These are phyloP conservation scores for Carex parvula DNA, from an alignment of 176 grass and related monocot genomes.

Conservation along the genomic window DNA sequence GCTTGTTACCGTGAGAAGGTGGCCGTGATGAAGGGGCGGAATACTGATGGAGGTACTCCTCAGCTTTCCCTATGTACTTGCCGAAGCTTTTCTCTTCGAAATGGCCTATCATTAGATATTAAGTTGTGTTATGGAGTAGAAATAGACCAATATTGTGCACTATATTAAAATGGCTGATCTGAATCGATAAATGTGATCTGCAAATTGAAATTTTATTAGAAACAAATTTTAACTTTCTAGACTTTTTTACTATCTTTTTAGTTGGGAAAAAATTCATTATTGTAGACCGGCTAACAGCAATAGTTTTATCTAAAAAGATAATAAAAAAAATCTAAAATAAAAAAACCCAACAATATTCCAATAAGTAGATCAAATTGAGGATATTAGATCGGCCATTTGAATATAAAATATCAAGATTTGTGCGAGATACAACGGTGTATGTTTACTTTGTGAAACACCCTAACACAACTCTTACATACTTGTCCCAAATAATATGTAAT, in stretches of 20 bases:
- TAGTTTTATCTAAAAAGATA: background rate
- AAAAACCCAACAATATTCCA: background rate
- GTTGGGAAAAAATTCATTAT: background rate
- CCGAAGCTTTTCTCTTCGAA: constrained; percentile 24
- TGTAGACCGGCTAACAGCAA: background rate
- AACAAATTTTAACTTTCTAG: background rate
- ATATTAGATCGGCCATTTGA: background rate
- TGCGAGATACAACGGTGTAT: background rate
- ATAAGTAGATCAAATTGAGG: background rate
- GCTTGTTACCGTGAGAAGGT: background rate
- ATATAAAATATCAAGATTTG: background rate
- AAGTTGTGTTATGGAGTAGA: background rate
- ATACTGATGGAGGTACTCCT: constrained; percentile 26
- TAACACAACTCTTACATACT: background rate
- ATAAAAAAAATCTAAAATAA: background rate
- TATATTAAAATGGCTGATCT: background rate
- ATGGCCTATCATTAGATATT: background rate
- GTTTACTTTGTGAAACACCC: background rate
- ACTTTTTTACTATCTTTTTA: background rate
- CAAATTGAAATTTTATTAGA: background rate
- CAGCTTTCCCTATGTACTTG: constrained; percentile 25
- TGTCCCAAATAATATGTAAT: background rate
- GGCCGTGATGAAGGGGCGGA: background rate
- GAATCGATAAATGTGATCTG: background rate
- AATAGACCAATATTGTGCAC: background rate